Evolutionary conservation across 2,329 filamentous ascomycete genomes (phyloP), one percentile per base, ranked within the genome.

Genomic region (Fusarium neocosmosporiellum): DNA sequence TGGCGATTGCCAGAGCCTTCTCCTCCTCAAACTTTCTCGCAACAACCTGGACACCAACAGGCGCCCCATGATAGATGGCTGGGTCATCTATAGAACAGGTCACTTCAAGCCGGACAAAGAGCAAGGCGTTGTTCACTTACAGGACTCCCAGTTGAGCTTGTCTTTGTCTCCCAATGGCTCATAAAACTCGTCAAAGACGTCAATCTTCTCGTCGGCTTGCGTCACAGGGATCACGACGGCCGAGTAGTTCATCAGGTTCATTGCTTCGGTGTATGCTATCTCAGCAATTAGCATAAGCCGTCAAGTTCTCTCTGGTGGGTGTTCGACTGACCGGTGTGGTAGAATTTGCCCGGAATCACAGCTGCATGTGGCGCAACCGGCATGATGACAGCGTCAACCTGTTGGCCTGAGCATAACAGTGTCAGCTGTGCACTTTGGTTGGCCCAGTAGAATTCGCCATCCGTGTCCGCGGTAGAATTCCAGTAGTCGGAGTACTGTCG

Each of bases 401-500:
- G 82, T 58, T 85, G 82, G 1, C 85, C 84, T 81, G 11, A 2
- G 2, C 4, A 8, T 10, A 69, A 48, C 5, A 57, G 16, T 6
- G 0, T 22, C 1, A 11, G 16, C 16, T 3, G 0, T 3, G 24
- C 7, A 2, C 7, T 4, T 22, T 73, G 70, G 1, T 39, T 2
- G 0, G 4, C 13, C 6, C 11, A 18, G 2, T 5, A n/a, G n/a
- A 64, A 80, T 3, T 81, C 88, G 29, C 84, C 85, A 0, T 88
- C 89, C n/a, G 82, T 54, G 5, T 82, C 79, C 0, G 80, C 82
- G 0, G 88, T 90, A 16, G 82, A 85, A 69, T 91, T 90, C 90
- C 89, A 91, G 75, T 90, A 92, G 59, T 92, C 89, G 79, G 90
- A 85, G 71, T 92, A 92, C 20, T 83, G 80, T 66, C 87, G 88